Evolutionary conservation across 2,329 filamentous ascomycete species (phyloP), one percentile per base, ranked within the genome.

Genomic region (Thelonectria discophora): DNA sequence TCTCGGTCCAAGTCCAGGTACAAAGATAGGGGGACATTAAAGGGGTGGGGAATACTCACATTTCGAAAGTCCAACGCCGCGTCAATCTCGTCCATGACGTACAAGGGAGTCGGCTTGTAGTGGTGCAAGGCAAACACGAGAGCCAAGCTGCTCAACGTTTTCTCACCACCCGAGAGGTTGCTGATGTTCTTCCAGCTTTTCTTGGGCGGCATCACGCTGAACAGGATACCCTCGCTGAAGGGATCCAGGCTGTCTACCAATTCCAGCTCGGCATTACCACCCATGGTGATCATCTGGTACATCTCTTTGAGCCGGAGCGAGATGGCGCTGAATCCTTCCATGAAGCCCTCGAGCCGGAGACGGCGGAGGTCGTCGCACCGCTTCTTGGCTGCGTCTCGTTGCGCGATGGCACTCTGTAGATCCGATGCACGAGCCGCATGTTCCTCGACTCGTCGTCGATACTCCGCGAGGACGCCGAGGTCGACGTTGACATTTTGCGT

Each of bases 211-310:
- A 99, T 99, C 68, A 99, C 96, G 58, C 90, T 94, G 82, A 99
- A 99, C 49, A 97, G 77, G 65, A 99, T 98, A 24, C 95, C 95
- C 78, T 99, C 95, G 7, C 91, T 93, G 82, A 99, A 99, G 0
- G 95, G 95, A 76, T 99, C 96, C 3, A 99, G 82, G 17, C 90
- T 94, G 80, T 99, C 95, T 42, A 99, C 95, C 21, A 99, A 88
- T 77, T 99, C 96, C 12, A 99, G 86, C 80, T 99, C 95, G 0
- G 95, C 95, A 72, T 99, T 99, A 58, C 95, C 95, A 64, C 95
- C 95, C 93, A 99, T 98, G 20, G 95, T 99, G 76, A 99, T 99
- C 94, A 99, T 97, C 76, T 99, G 95, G 80, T 99, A 99, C 95
- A 99, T 99, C 75, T 99, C 95, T 82, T 99, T 99, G 47, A 99